Evolutionary conservation across 768 basidiomycete species (phyloP), one percentile per base, ranked within the genome.

Genomic region (Tulasnella sp.): DNA sequence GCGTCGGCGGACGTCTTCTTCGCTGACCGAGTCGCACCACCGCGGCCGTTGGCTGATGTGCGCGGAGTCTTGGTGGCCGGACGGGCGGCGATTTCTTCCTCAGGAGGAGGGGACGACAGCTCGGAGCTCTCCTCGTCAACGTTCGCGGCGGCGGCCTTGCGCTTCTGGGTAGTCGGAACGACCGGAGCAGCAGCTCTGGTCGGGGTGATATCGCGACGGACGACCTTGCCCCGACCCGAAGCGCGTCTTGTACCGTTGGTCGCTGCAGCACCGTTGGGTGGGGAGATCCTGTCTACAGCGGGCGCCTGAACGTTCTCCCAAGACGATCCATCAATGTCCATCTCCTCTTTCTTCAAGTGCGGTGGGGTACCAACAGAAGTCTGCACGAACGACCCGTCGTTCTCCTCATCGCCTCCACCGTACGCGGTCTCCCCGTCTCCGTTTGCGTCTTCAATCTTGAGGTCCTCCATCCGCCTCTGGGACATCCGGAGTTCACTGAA

Each of bases 281-380:
- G 41, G 24, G 75, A 54, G 18, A 54, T 24, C 34, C 31, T 18
- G 5, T 34, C 41, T 41, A 75, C 44, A 11, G 31, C 14, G 2
- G 40, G 73, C 11, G 40, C 48, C n/a, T 50, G 50, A 54, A 78
- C 58, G 54, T 54, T 46, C 42, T 78, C 54, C 77, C 77, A 78
- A 69, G 77, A 78, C 37, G 34, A 37, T 40, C 46, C 77, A 44
- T 54, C 46, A 40, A 60, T 28, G 18, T 58, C 77, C 54, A 60
- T 40, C n/a, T 41, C 40, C n/a, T 50, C 48, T 60, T 41, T 60
- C 48, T 60, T 60, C 34, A 41, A 41, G n/a, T 60, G 40, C 60
- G 77, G 77, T 41, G 77, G 77, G 40, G 77, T 78, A 31, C 77
- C 77, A 60, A 78, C 77, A 41, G 77, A 58, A 24, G 77, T 78